phyloP scores from a whole-genome alignment of 2,329 filamentous ascomycete species.

The Xylariales sp. region DNA sequence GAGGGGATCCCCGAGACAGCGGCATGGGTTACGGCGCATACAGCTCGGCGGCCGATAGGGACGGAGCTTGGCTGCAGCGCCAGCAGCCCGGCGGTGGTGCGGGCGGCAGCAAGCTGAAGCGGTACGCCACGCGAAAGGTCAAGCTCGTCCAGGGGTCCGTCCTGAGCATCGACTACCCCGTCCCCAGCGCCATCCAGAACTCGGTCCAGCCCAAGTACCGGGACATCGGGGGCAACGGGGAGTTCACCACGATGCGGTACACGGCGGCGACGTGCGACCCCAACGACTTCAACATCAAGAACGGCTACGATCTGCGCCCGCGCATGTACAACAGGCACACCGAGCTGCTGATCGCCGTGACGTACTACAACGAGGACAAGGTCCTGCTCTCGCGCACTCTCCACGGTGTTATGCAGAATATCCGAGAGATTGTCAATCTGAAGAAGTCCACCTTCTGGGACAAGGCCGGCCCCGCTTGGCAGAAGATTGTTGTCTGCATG shows the following conservation, averaged over 20 bases:
- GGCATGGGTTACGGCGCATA: constrained; percentile 44
- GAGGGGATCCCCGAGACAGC: constrained; percentile 31
- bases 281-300: constrained; percentile 95
- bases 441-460: constrained; percentile 99
- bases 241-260: constrained; percentile 98
- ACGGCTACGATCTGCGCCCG: constrained; percentile 95
- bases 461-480: constrained; percentile 97
- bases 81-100: constrained; percentile 60
- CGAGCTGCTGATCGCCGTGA: constrained; percentile 92
- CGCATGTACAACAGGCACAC: constrained; percentile 99
- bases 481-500: constrained; percentile 96
- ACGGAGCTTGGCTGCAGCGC: constrained; percentile 63
- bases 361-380: constrained; percentile 99
- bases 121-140: constrained; percentile 93
- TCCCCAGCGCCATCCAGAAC: constrained; percentile 96
- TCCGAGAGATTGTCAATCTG: constrained; percentile 95
- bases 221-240: constrained; percentile 87
- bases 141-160: constrained; percentile 98
- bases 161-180: constrained; percentile 93
- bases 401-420: constrained; percentile 98
- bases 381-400: constrained; percentile 95
- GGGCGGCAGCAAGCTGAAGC: constrained; percentile 73
- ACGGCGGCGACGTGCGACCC: constrained; percentile 98
- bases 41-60: constrained; percentile 49
- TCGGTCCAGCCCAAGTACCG: constrained; percentile 91